Percentiles rank a stretch among this genome's conserved stretches.
Evolutionary conservation across 2,329 filamentous ascomycete species (phyloP).

Genomic region (Fusarium coffeatum): DNA sequence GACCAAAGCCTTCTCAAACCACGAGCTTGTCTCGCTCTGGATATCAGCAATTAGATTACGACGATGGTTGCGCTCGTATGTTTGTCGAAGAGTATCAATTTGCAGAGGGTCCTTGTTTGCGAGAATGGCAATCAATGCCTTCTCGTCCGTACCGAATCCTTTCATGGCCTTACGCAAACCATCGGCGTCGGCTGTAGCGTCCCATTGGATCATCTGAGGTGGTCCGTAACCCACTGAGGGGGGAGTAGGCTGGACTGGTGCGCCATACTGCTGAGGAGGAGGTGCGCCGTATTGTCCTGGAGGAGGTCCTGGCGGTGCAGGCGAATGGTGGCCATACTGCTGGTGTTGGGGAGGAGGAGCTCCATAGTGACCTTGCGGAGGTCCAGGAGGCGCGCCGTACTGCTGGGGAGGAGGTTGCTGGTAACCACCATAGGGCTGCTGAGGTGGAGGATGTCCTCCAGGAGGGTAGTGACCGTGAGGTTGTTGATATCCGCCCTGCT

Average conservation of each 20-base stretch:
- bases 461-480: conserved; percentile 50
- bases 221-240: conserved; percentile 81
- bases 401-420: conserved; percentile 52
- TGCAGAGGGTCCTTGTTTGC: conserved; percentile 82
- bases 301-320: conserved; percentile 41
- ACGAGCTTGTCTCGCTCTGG: conserved; percentile 78
- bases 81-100: conserved; percentile 72
- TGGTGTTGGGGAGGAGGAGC: conserved; percentile 52
- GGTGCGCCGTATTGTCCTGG: conserved; percentile 50
- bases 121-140: conserved; percentile 76
- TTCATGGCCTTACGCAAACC: conserved; percentile 87
- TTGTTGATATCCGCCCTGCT: conserved; percentile 53
- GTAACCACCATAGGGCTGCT: conserved; percentile 48
- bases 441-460: conserved; percentile 46
- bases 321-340: conserved; percentile 42
- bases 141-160: conserved; percentile 91
- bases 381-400: conserved; percentile 48
- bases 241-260: conserved; percentile 65
- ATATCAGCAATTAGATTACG: conserved; percentile 81
- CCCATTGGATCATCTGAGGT: conserved; percentile 74
- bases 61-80: conserved; percentile 72
- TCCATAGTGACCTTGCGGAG: conserved; percentile 54
- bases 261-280: conserved; percentile 52
- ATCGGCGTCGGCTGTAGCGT: conserved; percentile 76
- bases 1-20: conserved; percentile 79